Conservation (phyloP, 2,329 filamentous ascomycete species). For the Xylaria arbuscula region DNA sequence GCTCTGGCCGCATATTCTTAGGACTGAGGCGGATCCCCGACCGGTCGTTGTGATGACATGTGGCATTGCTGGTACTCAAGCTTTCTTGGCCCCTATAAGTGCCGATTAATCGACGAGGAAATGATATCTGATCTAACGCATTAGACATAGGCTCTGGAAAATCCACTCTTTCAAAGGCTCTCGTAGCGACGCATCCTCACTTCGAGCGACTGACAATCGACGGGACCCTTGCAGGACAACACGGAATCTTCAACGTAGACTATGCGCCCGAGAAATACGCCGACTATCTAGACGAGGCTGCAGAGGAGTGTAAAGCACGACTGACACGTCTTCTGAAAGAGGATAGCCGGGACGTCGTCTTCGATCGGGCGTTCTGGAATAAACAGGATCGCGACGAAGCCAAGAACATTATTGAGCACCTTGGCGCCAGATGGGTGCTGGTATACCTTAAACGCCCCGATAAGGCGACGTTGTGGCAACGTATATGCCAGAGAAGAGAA, state of each 20-base stretch:
- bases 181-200: conserved; percentile 40
- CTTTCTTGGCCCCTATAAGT: background rate
- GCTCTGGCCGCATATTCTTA: conserved; percentile 31
- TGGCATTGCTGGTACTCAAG: conserved; percentile 45
- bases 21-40: conserved; percentile 36
- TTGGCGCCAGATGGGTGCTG: conserved; percentile 49
- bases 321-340: conserved; percentile 33
- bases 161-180: conserved; percentile 47
- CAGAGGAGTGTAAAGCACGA: conserved; percentile 24
- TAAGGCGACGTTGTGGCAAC: conserved; percentile 47
- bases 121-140: background rate
- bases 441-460: conserved; percentile 46
- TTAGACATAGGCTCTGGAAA: conserved; percentile 45
- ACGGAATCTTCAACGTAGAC: conserved; percentile 47
- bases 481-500: conserved; percentile 47
- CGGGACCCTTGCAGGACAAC: conserved; percentile 41
- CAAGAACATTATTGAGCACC: conserved; percentile 42
- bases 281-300: conserved; percentile 43
- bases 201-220: conserved; percentile 47
- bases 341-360: conserved; percentile 43
- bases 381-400: conserved; percentile 49
- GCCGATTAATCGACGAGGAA: background rate
- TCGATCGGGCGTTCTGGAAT: conserved; percentile 51
- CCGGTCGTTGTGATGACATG: conserved; percentile 50
- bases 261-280: conserved; percentile 43